Evolutionary conservation across 2,329 filamentous ascomycete genomes (phyloP).

Genomic region (Parastagonospora nodorum): DNA sequence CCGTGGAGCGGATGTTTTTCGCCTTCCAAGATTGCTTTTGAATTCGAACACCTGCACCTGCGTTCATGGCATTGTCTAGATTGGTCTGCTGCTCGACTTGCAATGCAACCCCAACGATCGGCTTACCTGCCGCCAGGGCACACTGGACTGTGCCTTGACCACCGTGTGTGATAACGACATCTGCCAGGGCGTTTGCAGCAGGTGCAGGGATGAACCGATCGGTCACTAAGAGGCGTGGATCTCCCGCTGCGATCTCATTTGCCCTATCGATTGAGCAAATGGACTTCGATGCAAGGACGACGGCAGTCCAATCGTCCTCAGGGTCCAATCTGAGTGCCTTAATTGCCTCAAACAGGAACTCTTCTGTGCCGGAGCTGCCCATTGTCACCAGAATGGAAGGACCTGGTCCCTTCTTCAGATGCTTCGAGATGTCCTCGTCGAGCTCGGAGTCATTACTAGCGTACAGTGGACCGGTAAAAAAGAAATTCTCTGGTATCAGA

Average conservation of each 20-base stretch:
- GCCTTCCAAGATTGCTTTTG: conserved; percentile 38
- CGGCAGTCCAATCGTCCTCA: conserved; percentile 36
- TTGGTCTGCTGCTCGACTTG: conserved; percentile 43
- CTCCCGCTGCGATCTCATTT: conserved; percentile 24
- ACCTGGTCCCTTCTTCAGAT: conserved; percentile 29
- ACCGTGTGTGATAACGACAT: conserved; percentile 36
- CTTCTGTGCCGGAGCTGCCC: conserved; percentile 39
- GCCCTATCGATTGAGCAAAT: conserved; percentile 37
- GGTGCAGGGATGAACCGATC: conserved; percentile 38
- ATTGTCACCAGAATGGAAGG: conserved; percentile 36
- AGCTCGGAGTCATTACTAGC: conserved; percentile 27
- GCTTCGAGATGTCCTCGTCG: conserved; percentile 31
- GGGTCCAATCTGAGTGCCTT: conserved; percentile 30
- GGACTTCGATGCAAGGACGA: conserved; percentile 37
- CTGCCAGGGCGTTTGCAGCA: conserved; percentile 34
- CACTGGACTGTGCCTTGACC: conserved; percentile 42
- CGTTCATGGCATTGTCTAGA: conserved; percentile 42
- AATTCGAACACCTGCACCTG: conserved; percentile 35
- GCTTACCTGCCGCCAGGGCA: conserved; percentile 37
- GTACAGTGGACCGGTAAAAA: conserved; percentile 36
- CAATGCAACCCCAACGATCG: conserved; percentile 38
- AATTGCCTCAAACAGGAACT: conserved; percentile 39
- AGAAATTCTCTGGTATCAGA: conserved; percentile 36
- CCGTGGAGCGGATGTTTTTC: conserved; percentile 29
- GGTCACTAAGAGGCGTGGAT: conserved; percentile 34